Percentiles rank a stretch among this genome's conserved stretches.
Conservation (phyloP, 331 rosid species). For the Malus hybrid region DNA sequence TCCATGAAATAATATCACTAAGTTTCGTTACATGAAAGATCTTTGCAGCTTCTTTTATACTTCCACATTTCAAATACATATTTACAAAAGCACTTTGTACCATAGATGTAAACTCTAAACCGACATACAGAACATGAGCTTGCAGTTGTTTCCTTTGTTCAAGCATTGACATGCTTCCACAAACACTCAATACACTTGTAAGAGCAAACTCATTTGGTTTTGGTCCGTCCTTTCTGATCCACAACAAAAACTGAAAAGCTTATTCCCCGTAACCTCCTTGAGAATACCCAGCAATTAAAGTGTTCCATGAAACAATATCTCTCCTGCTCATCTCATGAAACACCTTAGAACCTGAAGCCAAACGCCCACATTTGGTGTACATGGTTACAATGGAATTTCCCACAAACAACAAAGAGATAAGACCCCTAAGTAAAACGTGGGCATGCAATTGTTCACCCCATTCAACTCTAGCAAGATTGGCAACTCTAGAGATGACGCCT, state of each 20-base stretch:
- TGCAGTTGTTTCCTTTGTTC: constrained; percentile 73
- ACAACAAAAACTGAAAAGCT: constrained; percentile 48
- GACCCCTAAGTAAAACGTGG: constrained; percentile 40
- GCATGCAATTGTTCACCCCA: constrained; percentile 67
- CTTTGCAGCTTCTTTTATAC: constrained; percentile 52
- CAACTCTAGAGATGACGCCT: constrained; percentile 53
- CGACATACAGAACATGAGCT: constrained; percentile 47
- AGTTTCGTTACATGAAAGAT: constrained; percentile 25
- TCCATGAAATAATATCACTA: constrained; percentile 54
- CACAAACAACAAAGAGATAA: constrained; percentile 44
- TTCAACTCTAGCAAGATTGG: constrained; percentile 42
- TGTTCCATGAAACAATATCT: constrained; percentile 79
- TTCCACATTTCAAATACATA: constrained; percentile 75
- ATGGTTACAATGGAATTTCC: constrained; percentile 55
- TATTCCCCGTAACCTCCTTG: constrained; percentile 62
- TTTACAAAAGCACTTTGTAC: constrained; percentile 57
- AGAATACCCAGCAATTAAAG: constrained; percentile 57
- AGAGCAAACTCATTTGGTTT: constrained; percentile 62
- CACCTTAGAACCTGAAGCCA: constrained; percentile 41
- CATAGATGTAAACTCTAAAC: constrained; percentile 43
- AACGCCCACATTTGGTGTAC: constrained; percentile 62
- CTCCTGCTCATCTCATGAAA: constrained; percentile 43
- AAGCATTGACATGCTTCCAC: constrained; percentile 75
- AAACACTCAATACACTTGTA: constrained; percentile 60
- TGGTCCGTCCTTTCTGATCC: constrained; percentile 60